These are phyloP conservation scores for Bipolaris bicolor DNA, from an alignment of 2,329 filamentous ascomycete species.

Conservation along the genomic window DNA sequence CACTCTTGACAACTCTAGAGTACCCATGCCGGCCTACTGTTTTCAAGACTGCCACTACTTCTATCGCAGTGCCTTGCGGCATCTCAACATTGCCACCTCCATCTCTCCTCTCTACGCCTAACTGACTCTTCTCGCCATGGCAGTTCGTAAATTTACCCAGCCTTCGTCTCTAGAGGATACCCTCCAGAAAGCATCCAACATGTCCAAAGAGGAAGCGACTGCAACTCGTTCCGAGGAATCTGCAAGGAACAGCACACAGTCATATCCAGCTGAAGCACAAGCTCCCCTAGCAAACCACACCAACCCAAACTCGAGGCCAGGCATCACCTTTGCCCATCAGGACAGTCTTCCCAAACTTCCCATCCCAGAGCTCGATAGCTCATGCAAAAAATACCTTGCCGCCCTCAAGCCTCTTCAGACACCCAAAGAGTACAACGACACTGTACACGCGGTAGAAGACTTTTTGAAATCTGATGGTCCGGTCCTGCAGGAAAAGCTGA, in stretches of 20 bases:
- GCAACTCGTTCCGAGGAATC: slow-evolving; percentile 54
- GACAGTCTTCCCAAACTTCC: slow-evolving; percentile 89
- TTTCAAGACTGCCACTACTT: slow-evolving; percentile 92
- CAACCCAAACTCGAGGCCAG: slow-evolving; percentile 65
- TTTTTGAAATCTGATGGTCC: slow-evolving; percentile 84
- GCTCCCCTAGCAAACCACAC: slow-evolving; percentile 57
- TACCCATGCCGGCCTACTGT: slow-evolving; percentile 76
- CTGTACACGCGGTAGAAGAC: slow-evolving; percentile 77
- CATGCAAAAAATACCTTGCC: slow-evolving; percentile 78
- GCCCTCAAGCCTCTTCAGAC: slow-evolving; percentile 82
- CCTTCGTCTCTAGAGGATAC: slow-evolving; percentile 76
- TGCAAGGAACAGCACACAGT: slow-evolving; percentile 61
- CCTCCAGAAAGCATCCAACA: slow-evolving; percentile 56
- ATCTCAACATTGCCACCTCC: slow-evolving; percentile 79
- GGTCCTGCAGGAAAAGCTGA: slow-evolving; percentile 84
- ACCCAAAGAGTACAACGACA: slow-evolving; percentile 81
- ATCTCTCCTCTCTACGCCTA: slow-evolving; percentile 78
- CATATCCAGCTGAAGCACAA: slow-evolving; percentile 54
- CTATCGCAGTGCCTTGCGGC: slow-evolving; percentile 86
- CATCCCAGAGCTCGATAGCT: slow-evolving; percentile 83
- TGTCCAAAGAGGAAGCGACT: slow-evolving; percentile 49
- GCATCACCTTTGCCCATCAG: slow-evolving; percentile 88
- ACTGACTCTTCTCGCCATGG: slow-evolving; percentile 60
- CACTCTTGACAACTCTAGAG: slow-evolving; percentile 27
- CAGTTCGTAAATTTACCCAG: slow-evolving; percentile 73